Percentiles rank a stretch among this genome's conserved stretches.
These are phyloP conservation scores for Epichloe elymi DNA, from an alignment of 2,329 filamentous ascomycete species.

Conservation along the genomic window DNA sequence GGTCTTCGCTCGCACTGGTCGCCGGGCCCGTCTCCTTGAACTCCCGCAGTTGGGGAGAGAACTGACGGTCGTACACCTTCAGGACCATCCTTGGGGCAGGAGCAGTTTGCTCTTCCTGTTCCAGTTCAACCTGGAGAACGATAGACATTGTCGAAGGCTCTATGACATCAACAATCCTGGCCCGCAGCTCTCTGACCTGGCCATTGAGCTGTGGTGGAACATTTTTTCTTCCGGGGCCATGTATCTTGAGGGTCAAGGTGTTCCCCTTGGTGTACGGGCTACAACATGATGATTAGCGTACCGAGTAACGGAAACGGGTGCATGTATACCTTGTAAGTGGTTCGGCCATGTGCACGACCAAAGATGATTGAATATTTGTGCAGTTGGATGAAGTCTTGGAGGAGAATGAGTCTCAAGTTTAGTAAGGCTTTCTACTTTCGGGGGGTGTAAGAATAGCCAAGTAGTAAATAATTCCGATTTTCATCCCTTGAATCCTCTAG, in stretches of 20 bases:
- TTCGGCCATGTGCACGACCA: neutral
- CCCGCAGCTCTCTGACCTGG: neutral
- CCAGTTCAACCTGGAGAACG: neutral
- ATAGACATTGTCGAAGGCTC: neutral
- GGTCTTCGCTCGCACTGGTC: neutral
- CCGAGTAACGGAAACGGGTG: neutral
- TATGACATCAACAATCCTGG: neutral
- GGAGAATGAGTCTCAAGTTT: neutral
- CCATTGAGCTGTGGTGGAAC: neutral
- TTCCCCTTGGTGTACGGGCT: neutral
- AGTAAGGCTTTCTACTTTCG: neutral
- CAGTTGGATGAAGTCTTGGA: neutral
- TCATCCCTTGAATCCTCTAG: too few relatives aligned
- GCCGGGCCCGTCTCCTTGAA: neutral
- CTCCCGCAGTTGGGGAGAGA: neutral
- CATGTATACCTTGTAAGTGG: neutral
- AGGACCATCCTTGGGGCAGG: neutral
- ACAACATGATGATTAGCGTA: neutral
- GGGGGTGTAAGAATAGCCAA: neutral
- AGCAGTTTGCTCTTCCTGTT: neutral
- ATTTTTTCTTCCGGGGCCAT: neutral
- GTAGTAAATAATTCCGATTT: neutral
- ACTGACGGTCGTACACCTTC: neutral
- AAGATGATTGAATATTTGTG: neutral
- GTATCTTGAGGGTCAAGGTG: neutral